Conservation (phyloP, 164 flowering plant species). For the Amborella trichopoda region DNA sequence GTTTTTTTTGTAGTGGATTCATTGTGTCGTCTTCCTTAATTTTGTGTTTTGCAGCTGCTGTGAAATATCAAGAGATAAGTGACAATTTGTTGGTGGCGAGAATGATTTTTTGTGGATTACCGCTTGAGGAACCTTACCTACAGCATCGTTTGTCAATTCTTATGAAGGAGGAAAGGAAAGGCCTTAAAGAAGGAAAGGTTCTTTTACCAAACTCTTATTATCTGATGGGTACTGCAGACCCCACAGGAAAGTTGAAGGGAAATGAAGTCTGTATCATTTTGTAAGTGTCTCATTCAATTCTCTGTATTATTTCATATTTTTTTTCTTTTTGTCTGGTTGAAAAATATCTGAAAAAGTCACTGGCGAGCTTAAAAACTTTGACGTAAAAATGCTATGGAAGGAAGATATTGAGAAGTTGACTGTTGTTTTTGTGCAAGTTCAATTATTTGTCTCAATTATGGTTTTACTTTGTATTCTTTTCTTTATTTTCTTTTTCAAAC, state of each 20-base stretch:
- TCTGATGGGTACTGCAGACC: constrained; percentile 87
- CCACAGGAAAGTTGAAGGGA: constrained; percentile 42
- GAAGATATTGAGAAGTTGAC: no score
- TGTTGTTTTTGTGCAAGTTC: no score
- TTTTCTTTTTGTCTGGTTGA: background rate
- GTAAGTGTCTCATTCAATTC: constrained; percentile 39
- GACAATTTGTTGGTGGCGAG: constrained; percentile 27
- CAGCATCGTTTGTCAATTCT: constrained; percentile 28
- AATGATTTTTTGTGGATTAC: constrained; percentile 68
- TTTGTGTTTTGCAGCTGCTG: constrained; percentile 52
- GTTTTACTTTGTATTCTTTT: no score
- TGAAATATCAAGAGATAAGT: constrained; percentile 29
- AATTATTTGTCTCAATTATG: no score
- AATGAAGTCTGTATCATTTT: constrained; percentile 75
- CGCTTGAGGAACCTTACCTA: constrained; percentile 67
- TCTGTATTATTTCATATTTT: background rate
- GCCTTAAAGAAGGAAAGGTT: constrained; percentile 48
- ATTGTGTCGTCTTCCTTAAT: no score
- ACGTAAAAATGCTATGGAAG: no score
- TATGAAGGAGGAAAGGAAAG: constrained; percentile 30
- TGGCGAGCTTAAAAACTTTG: no score
- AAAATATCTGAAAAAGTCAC: no score
- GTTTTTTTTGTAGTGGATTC: no score
- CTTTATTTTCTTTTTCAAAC: no score
- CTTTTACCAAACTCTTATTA: constrained; percentile 48